These are phyloP conservation scores for Tagetes erecta DNA, from an alignment of 129 eudicot species.

Conservation along the genomic window DNA sequence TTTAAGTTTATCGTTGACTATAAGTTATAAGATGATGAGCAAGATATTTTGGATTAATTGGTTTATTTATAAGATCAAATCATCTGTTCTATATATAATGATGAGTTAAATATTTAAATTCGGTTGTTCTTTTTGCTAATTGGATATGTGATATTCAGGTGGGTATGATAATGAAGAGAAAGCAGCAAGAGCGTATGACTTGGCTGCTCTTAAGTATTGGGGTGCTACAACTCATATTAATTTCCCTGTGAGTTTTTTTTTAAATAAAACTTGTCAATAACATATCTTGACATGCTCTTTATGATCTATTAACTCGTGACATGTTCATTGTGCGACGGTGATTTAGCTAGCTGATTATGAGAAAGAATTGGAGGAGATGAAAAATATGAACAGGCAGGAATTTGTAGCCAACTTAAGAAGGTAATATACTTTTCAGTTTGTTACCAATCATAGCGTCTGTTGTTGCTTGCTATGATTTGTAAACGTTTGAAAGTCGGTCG, in stretches of 20 bases:
- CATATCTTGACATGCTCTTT: background rate
- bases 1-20: background rate
- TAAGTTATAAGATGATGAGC: background rate
- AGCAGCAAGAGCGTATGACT: constrained; percentile 93
- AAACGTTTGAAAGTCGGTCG: too few relatives aligned
- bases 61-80: background rate
- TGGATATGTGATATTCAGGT: constrained; percentile 39
- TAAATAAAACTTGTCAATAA: background rate
- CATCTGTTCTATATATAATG: background rate
- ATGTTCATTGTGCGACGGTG: background rate
- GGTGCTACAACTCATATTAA: constrained; percentile 86
- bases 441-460: background rate
- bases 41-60: background rate
- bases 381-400: constrained; percentile 82
- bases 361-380: constrained; percentile 86
- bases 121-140: background rate
- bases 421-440: constrained; percentile 30
- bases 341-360: constrained; percentile 66
- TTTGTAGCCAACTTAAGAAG: constrained; percentile 93
- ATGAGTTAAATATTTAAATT: background rate
- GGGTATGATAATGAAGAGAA: constrained; percentile 98
- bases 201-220: constrained; percentile 97
- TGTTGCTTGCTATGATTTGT: background rate
- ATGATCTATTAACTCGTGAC: background rate
- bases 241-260: constrained; percentile 59